These are phyloP conservation scores for Leptographium galeiforme DNA, from an alignment of 2,329 filamentous ascomycete genomes.

Conservation along the genomic window DNA sequence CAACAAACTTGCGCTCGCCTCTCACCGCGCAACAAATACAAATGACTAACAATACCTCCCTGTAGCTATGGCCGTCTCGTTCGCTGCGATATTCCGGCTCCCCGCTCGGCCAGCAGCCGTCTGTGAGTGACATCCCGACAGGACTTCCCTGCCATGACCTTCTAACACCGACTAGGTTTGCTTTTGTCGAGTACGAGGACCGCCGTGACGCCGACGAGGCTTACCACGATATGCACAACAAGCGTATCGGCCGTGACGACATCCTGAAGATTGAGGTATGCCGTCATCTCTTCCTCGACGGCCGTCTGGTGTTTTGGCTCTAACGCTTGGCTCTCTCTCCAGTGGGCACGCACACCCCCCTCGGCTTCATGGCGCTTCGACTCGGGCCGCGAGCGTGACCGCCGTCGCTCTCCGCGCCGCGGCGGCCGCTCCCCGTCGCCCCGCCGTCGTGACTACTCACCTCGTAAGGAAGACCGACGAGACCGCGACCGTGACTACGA, in stretches of 20 bases:
- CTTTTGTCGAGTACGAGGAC: constrained; percentile 98
- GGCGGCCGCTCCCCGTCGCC: constrained; percentile 62
- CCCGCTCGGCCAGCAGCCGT: constrained; percentile 82
- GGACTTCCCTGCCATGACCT: too few species aligned
- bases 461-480: constrained; percentile 76
- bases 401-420: constrained; percentile 50
- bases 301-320: not conserved
- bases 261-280: constrained; percentile 92
- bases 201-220: constrained; percentile 96
- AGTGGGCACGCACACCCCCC: constrained; percentile 98
- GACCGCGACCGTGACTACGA: constrained; percentile 64
- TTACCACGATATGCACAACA: constrained; percentile 99
- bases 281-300: not conserved
- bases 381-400: constrained; percentile 67
- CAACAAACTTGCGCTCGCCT: not conserved
- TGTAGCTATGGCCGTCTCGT: constrained; percentile 89
- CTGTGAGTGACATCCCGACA: constrained; percentile 53
- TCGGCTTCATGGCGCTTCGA: constrained; percentile 98
- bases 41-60: not conserved
- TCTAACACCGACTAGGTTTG: constrained; percentile 47
- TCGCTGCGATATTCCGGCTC: constrained; percentile 94
- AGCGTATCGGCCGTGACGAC: constrained; percentile 91
- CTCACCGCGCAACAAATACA: not conserved
- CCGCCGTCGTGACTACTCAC: constrained; percentile 71
- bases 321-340: not conserved